Conservation (phyloP, 257 asterid species). For the Capsicum rhomboideum region DNA sequence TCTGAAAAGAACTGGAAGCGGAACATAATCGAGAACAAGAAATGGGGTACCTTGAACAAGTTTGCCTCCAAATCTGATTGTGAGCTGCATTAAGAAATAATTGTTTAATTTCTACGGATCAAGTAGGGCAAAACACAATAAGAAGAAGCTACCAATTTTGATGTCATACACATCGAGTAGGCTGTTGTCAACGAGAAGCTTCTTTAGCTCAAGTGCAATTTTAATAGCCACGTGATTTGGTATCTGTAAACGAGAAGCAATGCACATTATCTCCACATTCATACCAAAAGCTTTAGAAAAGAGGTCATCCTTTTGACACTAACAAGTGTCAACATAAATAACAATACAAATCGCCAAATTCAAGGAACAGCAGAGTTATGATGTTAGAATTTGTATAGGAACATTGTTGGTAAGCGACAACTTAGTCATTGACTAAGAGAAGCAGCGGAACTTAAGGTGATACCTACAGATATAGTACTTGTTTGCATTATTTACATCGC, state of each 20-base stretch:
- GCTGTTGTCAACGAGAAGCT: slow-evolving; percentile 93
- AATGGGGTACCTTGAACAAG: slow-evolving; percentile 68
- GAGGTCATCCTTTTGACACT: background rate
- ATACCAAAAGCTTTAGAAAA: background rate
- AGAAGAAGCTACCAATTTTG: background rate
- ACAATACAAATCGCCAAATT: background rate
- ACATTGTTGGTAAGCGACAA: background rate
- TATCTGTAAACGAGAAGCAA: slow-evolving; percentile 50
- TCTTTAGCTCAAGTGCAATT: slow-evolving; percentile 92
- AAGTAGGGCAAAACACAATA: background rate
- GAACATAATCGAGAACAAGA: background rate
- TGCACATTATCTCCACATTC: background rate
- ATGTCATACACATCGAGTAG: slow-evolving; percentile 90
- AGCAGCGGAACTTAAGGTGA: background rate
- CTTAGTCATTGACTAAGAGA: background rate
- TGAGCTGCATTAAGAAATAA: slow-evolving; percentile 47
- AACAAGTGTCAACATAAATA: background rate
- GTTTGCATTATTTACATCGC: background rate
- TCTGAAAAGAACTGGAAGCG: background rate
- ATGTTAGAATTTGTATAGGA: background rate
- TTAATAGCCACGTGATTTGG: slow-evolving; percentile 97
- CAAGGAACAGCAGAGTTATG: background rate
- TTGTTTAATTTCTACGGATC: background rate
- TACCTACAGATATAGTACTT: background rate
- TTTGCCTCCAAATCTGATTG: slow-evolving; percentile 95